Percentiles rank a stretch among this genome's conserved stretches.
Conservation (phyloP, 2,329 filamentous ascomycete species). For the Calonectria pseudoreteaudii region DNA sequence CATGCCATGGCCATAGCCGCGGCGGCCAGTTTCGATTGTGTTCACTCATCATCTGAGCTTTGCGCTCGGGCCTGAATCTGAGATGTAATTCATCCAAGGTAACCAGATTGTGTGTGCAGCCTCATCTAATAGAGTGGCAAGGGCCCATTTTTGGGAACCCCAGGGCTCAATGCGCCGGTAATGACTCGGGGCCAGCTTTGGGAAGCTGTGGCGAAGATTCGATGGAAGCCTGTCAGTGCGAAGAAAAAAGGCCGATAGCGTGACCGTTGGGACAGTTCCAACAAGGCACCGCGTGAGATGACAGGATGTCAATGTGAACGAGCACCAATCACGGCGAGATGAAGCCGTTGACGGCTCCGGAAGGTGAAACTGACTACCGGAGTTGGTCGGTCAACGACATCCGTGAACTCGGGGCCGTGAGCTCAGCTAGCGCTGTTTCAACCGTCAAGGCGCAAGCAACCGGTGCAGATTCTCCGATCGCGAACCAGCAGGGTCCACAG, state of each 20-base stretch:
- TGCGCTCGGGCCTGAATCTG: background rate
- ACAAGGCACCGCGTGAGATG: conserved; percentile 31
- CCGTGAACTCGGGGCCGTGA: background rate
- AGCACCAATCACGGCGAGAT: conserved; percentile 34
- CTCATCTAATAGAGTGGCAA: conserved; percentile 29
- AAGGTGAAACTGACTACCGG: conserved; percentile 10
- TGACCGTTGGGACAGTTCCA: conserved; percentile 31
- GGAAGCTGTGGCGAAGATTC: conserved; percentile 26
- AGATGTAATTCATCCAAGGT: conserved; percentile 31
- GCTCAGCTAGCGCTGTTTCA: conserved; percentile 10
- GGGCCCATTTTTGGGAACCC: conserved; percentile 24
- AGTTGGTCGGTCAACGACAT: conserved; percentile 4
- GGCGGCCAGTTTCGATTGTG: conserved; percentile 32
- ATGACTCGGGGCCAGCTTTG: conserved; percentile 16
- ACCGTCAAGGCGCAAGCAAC: background rate
- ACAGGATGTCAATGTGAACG: conserved; percentile 32
- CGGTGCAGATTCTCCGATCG: background rate
- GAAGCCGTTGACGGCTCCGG: conserved; percentile 17
- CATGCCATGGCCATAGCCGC: background rate
- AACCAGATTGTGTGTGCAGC: conserved; percentile 35
- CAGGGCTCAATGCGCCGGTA: conserved; percentile 15
- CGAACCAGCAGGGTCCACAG: background rate
- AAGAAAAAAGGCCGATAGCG: conserved; percentile 29
- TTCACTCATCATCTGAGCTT: background rate
- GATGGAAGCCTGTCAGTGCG: conserved; percentile 20